A percentile compares a stretch with the other conserved stretches of the same genome.
These are phyloP conservation scores for Ophiocytium majus DNA, from an alignment of 352 stramenopile species.

Conservation along the genomic window DNA sequence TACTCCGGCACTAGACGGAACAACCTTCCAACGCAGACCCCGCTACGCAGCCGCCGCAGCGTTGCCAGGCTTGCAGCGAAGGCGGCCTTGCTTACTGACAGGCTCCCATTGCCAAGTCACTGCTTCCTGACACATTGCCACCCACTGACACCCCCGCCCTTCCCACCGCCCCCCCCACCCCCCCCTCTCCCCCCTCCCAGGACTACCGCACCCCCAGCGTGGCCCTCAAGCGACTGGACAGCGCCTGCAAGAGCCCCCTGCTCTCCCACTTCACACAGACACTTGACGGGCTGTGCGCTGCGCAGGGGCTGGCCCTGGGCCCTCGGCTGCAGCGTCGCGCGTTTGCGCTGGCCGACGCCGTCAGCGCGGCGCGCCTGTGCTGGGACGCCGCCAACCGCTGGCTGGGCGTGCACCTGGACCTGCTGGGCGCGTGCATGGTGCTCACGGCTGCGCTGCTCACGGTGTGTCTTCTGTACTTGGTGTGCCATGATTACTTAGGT, in stretches of 20 bases:
- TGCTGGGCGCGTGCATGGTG: conserved; percentile 48
- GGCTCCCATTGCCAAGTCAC: too few relatives aligned
- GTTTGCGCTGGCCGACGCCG: conserved; percentile 29
- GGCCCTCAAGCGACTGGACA: conserved; percentile 52
- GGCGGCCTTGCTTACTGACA: too few relatives aligned
- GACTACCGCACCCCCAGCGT: conserved; percentile 11
- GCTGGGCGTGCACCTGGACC: conserved; percentile 47
- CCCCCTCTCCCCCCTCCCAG: background rate
- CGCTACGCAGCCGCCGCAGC: too few relatives aligned
- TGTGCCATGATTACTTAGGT: too few relatives aligned
- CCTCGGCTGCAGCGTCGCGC: conserved; percentile 21
- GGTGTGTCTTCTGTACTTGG: conserved; percentile 40
- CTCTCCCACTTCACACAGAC: conserved; percentile 54
- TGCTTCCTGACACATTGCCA: too few relatives aligned
- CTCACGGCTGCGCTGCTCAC: conserved; percentile 42
- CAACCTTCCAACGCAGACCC: too few relatives aligned
- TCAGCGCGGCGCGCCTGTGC: conserved; percentile 30
- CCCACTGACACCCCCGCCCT: too few relatives aligned
- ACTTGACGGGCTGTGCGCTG: conserved; percentile 66
- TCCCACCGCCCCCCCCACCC: too few relatives aligned
- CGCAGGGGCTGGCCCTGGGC: conserved; percentile 62
- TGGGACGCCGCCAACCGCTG: conserved; percentile 48
- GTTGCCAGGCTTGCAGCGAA: too few relatives aligned
- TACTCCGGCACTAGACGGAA: too few relatives aligned
- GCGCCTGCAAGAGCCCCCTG: conserved; percentile 39